Conservation (phyloP, 495 filamentous ascomycete species). For the Aspergillus leporis region DNA sequence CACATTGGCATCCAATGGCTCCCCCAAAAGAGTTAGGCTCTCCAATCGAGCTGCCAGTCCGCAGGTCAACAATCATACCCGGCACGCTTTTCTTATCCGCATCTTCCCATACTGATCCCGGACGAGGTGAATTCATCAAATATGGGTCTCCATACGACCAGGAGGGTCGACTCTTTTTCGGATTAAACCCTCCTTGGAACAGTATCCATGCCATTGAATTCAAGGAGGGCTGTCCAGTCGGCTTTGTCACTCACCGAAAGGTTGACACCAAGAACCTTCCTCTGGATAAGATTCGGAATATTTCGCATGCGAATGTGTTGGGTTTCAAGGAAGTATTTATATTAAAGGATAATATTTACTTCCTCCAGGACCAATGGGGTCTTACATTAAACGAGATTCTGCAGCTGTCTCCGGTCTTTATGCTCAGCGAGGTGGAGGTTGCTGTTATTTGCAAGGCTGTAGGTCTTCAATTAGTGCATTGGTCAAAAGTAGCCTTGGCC, state of each 20-base stretch:
- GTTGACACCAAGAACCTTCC: not conserved
- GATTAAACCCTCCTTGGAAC: constrained; percentile 4
- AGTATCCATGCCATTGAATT: constrained; percentile 11
- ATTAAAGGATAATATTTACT: not conserved
- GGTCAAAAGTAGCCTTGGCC: not conserved
- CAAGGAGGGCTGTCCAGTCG: constrained; percentile 2
- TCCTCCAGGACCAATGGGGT: constrained; percentile 8
- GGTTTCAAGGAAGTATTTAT: constrained; percentile 11
- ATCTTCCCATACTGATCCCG: not conserved
- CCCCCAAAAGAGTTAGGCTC: constrained; percentile 5
- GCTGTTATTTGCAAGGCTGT: constrained; percentile 11
- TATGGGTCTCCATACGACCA: constrained; percentile 6
- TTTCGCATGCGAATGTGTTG: constrained; percentile 5
- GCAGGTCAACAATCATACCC: not conserved
- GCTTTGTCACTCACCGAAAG: not conserved
- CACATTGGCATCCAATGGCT: not conserved
- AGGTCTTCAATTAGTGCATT: not conserved
- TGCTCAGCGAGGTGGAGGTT: constrained; percentile 8
- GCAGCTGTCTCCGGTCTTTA: constrained; percentile 1
- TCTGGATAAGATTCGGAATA: not conserved
- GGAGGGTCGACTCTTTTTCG: constrained; percentile 4
- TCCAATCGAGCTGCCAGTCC: constrained; percentile 5
- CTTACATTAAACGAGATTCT: constrained; percentile 5
- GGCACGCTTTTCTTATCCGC: not conserved
- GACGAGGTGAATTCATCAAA: constrained; percentile 2